Conservation (phyloP, 2,329 filamentous ascomycete species). For the Chaetomium strumarium region DNA sequence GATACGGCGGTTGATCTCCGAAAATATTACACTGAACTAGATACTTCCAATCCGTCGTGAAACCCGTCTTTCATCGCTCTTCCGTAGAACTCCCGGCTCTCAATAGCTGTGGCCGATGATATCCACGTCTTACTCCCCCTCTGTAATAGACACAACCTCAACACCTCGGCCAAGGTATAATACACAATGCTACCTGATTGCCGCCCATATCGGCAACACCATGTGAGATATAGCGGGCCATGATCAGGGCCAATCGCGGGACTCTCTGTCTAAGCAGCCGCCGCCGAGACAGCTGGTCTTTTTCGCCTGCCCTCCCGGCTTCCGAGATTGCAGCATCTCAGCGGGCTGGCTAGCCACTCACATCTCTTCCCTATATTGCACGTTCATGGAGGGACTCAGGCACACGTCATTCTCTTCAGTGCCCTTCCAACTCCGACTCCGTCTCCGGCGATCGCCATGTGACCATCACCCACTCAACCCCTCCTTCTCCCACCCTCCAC, state of each 20-base stretch:
- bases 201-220: not conserved
- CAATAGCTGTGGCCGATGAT: no score
- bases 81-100: no score
- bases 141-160: no score
- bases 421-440: no score
- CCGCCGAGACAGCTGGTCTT: slow-evolving; percentile 11
- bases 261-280: slow-evolving; percentile 6
- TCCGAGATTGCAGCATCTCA: not conserved
- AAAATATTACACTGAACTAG: no score
- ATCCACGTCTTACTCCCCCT: no score
- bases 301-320: not conserved
- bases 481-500: slow-evolving; percentile 58
- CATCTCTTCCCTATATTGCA: not conserved
- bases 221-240: not conserved
- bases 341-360: not conserved
- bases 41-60: no score
- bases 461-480: slow-evolving; percentile 32
- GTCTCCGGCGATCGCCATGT: not conserved
- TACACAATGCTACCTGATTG: not conserved
- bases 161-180: not conserved
- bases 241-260: slow-evolving; percentile 1
- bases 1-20: no score
- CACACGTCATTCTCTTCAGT: not conserved
- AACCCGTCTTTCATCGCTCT: no score
- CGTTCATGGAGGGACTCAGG: not conserved